Evolutionary conservation across 768 basidiomycete species (phyloP).

Genomic region (Melanogaster broomeanus): DNA sequence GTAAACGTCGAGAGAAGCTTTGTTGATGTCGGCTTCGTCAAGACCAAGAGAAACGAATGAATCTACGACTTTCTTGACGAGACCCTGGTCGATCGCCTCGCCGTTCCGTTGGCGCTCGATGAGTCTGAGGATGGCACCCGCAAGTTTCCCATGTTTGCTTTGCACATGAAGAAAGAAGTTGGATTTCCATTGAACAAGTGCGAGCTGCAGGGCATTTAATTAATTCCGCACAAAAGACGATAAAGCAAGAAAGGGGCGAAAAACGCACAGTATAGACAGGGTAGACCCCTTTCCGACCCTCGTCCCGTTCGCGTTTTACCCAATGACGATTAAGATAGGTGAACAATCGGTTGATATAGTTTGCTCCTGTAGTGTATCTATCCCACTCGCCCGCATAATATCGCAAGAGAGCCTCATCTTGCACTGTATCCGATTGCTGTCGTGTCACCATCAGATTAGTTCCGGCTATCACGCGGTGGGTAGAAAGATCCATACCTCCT

Average conservation of each 20-base stretch:
- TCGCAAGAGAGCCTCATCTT: conserved; percentile 84
- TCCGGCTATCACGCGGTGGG: background rate
- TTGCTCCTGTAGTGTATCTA: conserved; percentile 94
- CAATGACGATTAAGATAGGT: conserved; percentile 98
- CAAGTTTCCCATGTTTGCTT: conserved; percentile 76
- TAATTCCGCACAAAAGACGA: background rate
- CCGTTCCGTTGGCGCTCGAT: conserved; percentile 96
- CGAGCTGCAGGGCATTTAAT: conserved; percentile 53
- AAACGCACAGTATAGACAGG: conserved; percentile 87
- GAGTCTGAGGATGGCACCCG: conserved; percentile 81
- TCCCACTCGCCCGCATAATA: conserved; percentile 96
- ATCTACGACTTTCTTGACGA: conserved; percentile 93
- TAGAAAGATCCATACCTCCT: conserved; percentile 52
- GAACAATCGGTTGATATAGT: conserved; percentile 96
- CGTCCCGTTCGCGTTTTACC: conserved; percentile 98
- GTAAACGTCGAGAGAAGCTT: conserved; percentile 92
- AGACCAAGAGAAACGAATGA: conserved; percentile 94
- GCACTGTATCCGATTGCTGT: conserved; percentile 76
- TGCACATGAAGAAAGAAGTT: conserved; percentile 92
- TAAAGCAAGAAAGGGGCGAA: background rate
- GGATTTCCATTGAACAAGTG: conserved; percentile 93
- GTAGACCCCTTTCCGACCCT: conserved; percentile 93
- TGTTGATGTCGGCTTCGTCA: conserved; percentile 90
- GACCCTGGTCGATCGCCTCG: conserved; percentile 87
- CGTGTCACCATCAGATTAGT: conserved; percentile 14